Evolutionary conservation across 208 protist species (phyloP).

Genomic region (Lotmaria passim): DNA sequence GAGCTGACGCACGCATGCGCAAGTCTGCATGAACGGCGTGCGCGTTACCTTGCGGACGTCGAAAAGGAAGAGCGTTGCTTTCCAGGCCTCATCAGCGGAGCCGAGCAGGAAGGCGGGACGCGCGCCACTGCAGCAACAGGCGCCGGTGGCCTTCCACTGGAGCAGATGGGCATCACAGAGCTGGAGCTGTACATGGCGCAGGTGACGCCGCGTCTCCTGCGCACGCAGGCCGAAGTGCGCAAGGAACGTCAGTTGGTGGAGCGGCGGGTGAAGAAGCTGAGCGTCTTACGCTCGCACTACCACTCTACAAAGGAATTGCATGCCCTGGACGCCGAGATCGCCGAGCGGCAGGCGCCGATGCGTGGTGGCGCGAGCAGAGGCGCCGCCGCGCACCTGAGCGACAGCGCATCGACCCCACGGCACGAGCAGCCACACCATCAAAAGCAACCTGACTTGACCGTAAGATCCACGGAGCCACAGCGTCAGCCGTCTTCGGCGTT

Average conservation of each 20-base stretch:
- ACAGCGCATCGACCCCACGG: neutral
- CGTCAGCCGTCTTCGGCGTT: too few species aligned
- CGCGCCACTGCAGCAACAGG: neutral
- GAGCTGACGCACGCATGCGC: slow-evolving; percentile 66
- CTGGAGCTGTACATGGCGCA: slow-evolving; percentile 76
- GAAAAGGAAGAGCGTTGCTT: slow-evolving; percentile 58
- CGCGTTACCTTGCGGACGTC: slow-evolving; percentile 44
- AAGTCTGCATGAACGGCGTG: slow-evolving; percentile 57
- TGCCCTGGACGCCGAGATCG: slow-evolving; percentile 21
- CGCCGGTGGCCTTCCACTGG: slow-evolving; percentile 23
- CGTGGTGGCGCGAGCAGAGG: neutral
- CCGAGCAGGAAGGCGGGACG: neutral
- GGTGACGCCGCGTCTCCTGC: slow-evolving; percentile 47
- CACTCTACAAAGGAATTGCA: slow-evolving; percentile 39
- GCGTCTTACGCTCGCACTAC: slow-evolving; percentile 45
- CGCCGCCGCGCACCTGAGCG: neutral
- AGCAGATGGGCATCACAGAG: slow-evolving; percentile 73
- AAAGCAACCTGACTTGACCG: too few species aligned
- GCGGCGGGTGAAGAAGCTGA: slow-evolving; percentile 44
- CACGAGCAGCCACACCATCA: neutral
- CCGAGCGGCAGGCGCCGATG: slow-evolving; percentile 5
- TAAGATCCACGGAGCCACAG: neutral
- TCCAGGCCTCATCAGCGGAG: slow-evolving; percentile 26
- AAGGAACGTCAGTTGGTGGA: slow-evolving; percentile 56
- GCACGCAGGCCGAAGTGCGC: slow-evolving; percentile 55